Evolutionary conservation across 1,284 basidiomycete genomes (phyloP), one percentile per base, ranked within the genome.

Genomic region (Coriolopsis trogii): DNA sequence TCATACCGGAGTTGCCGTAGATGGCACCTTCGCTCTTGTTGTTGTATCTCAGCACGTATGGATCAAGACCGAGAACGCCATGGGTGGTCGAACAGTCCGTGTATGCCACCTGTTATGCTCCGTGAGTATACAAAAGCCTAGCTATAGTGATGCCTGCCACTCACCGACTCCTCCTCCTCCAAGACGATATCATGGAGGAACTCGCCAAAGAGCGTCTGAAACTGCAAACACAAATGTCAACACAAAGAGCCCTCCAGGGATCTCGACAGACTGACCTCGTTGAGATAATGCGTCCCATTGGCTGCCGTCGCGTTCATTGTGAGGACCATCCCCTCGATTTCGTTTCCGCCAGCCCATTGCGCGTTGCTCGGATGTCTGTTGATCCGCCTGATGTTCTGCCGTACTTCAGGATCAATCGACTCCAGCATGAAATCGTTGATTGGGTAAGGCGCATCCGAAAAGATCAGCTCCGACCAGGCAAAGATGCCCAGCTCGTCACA

Each of bases 401-500:
- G 68, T 10, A 85, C 77, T 65, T 86, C 84, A 2, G 75, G 75
- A 30, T 79, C 76, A 46, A 84, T 69, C 5, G 76, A 76, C 41
- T 77, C 74, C 13, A 85, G 60, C 18, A 85, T 59, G 56, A 77
- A 82, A 53, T 73, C 68, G 48, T 85, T 78, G 61, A 80, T 75
- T 0, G 83, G 79, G 58, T 79, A 82, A n/a, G 81, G 59, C 1
- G 79, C 70, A 54, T 84, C 81, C 1, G 83, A 84, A 66, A 85
- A 85, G 46, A 82, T 81, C 44, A 82, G 74, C 60, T 87, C 84
- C 3, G 81, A 81, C 84, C 84, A 86, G 3, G 77, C 81, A 41
- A 86, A 68, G 53, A 85, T 80, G 6, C 84, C 84, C 0, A 84
- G 70, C 60, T 84, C 81, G 61, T 87, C 84, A 61, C 82, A 85